Percentiles rank a stretch among this genome's conserved stretches.
Evolutionary conservation across 352 stramenopile species (phyloP).

Genomic region (Phytophthora ohioensis): DNA sequence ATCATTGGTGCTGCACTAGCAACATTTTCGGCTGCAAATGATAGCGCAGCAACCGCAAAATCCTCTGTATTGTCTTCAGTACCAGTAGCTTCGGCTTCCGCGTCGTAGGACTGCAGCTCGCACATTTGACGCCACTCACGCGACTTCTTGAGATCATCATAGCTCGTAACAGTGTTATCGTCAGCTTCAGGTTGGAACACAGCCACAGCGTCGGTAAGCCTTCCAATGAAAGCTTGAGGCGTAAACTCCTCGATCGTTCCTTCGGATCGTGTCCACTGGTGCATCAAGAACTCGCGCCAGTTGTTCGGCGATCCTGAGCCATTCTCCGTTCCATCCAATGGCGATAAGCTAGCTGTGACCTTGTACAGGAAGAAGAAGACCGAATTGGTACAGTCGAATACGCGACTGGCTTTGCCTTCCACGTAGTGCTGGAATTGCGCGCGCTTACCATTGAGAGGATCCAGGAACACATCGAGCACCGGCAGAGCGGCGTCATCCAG

Average conservation of each 20-base stretch:
- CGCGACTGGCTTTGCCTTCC: constrained; percentile 27
- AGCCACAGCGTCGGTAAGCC: constrained; percentile 55
- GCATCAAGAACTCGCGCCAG: constrained; percentile 72
- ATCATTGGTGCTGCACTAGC: constrained; percentile 21
- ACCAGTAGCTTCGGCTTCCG: constrained; percentile 4
- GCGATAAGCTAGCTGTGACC: constrained; percentile 23
- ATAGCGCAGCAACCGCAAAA: constrained; percentile 13
- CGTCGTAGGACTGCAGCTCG: constrained; percentile 21
- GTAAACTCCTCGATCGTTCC: constrained; percentile 64
- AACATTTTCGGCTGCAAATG: constrained; percentile 24
- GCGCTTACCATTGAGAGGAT: constrained; percentile 73
- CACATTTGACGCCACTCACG: constrained; percentile 44
- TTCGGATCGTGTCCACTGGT: constrained; percentile 49
- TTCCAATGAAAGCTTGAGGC: constrained; percentile 69
- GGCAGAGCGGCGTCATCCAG: constrained; percentile 58
- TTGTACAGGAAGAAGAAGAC: constrained; percentile 76
- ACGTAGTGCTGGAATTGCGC: constrained; percentile 62
- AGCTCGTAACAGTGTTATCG: constrained; percentile 11
- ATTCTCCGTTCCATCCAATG: not conserved
- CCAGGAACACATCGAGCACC: constrained; percentile 73
- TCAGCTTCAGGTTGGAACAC: constrained; percentile 31
- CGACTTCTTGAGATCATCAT: constrained; percentile 28
- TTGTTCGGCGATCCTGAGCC: constrained; percentile 9
- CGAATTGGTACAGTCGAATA: constrained; percentile 62
- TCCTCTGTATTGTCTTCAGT: not conserved